Evolutionary conservation across 805 yeast genomes (phyloP).

Genomic region (Sugiyamaella qingdaonensis): DNA sequence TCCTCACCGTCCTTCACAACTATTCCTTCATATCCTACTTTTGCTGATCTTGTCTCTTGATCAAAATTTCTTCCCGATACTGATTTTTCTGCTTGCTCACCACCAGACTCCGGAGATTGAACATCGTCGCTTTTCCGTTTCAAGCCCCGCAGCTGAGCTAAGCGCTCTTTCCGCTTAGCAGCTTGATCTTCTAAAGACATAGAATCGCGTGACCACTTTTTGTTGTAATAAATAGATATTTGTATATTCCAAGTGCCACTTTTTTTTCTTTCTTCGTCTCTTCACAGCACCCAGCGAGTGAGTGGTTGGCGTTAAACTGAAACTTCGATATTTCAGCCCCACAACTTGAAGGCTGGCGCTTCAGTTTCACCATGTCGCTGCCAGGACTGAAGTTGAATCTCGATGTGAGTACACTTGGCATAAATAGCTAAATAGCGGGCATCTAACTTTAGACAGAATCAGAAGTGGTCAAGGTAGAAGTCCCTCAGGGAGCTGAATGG

Average conservation of each 20-base stretch:
- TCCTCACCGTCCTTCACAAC: constrained; percentile 30
- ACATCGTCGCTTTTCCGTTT: constrained; percentile 20
- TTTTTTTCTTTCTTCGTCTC: too few species aligned
- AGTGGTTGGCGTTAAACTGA: too few species aligned
- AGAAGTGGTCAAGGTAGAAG: constrained; percentile 19
- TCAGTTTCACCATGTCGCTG: constrained; percentile 10
- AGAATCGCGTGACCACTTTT: constrained; percentile 3
- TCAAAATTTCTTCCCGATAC: constrained; percentile 28
- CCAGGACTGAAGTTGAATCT: constrained; percentile 17
- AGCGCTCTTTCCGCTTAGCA: constrained; percentile 29
- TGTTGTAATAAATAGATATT: background rate
- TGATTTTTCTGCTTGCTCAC: background rate
- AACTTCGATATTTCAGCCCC: too few species aligned
- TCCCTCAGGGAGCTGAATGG: constrained; percentile 56
- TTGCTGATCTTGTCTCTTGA: constrained; percentile 25
- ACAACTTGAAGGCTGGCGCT: too few species aligned
- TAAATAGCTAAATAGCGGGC: background rate
- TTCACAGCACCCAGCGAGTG: too few species aligned
- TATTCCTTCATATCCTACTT: constrained; percentile 27
- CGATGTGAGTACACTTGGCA: constrained; percentile 4
- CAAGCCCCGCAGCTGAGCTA: constrained; percentile 30
- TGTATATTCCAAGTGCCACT: background rate
- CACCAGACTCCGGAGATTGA: background rate
- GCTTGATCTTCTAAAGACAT: constrained; percentile 28
- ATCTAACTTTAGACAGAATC: constrained; percentile 2